Percentiles rank a stretch among this genome's conserved stretches.
These are phyloP conservation scores for Cardamine occulta DNA, from an alignment of 345 rosid genomes.

Conservation along the genomic window DNA sequence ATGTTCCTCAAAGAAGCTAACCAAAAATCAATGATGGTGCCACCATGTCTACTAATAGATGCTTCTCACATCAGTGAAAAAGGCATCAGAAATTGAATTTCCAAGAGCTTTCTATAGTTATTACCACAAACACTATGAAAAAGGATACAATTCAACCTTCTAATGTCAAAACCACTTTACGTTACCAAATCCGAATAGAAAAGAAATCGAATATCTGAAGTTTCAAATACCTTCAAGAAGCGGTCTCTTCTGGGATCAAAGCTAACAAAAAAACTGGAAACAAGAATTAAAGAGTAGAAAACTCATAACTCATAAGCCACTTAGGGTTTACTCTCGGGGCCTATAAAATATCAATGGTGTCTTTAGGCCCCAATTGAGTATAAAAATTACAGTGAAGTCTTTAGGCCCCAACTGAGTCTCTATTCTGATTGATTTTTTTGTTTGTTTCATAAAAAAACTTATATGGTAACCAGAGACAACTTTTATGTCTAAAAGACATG, in stretches of 20 bases:
- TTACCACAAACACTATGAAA: not conserved
- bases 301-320: not conserved
- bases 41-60: not conserved
- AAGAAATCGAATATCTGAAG: not conserved
- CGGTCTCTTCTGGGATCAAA: not conserved
- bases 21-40: not conserved
- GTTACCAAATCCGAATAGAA: not conserved
- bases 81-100: not conserved
- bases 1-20: not conserved
- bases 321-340: not conserved
- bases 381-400: not conserved
- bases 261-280: not conserved
- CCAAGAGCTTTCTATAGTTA: not conserved
- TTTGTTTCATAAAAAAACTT: not conserved
- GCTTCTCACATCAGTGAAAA: not conserved
- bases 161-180: not conserved
- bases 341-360: not conserved
- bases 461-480: not conserved
- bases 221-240: not conserved
- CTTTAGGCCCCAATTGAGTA: not conserved
- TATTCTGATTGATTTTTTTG: not conserved
- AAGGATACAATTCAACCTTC: not conserved
- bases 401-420: not conserved
- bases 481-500: not conserved
- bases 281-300: not conserved